Conservation (phyloP, 129 eudicot genomes). For the sunflower (Helianthus annuus) region HanXRQr2.0-SUNRISE NC_035438.2:74386241-74386740, state of each 20-base stretch:
- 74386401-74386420: constrained; percentile 43
- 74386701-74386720: constrained; percentile 47
- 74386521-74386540: constrained; percentile 54
- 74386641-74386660: constrained; percentile 60
- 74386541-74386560: constrained; percentile 42
- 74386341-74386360: background rate
- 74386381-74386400: constrained; percentile 42
- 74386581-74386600: constrained; percentile 51
- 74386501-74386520: constrained; percentile 47
- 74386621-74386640: constrained; percentile 57
- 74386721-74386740: constrained; percentile 40
- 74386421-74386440: constrained; percentile 52
- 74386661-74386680: constrained; percentile 47
- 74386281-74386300: background rate
- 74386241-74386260: background rate
- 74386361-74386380: background rate
- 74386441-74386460: constrained; percentile 45
- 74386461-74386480: constrained; percentile 21
- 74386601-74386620: constrained; percentile 52
- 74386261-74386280: background rate
- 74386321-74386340: background rate
- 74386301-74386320: background rate
- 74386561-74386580: constrained; percentile 53
- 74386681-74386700: constrained; percentile 58
- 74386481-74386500: constrained; percentile 49